phyloP scores from a whole-genome alignment of 257 asterid species.

The Plantago major region DNA sequence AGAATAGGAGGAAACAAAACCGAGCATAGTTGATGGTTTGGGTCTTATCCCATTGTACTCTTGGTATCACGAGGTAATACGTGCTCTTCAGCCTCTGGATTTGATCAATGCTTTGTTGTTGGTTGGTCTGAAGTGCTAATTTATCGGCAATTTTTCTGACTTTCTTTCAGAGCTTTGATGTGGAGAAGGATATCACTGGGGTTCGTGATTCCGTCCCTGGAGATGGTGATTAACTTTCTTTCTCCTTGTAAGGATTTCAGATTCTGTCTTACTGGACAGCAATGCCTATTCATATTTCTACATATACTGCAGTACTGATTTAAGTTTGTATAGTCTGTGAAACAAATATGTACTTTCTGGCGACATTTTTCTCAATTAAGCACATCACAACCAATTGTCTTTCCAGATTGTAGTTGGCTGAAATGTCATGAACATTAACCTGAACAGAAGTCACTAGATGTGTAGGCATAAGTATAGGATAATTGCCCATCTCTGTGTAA shows the following conservation, averaged over 20 bases:
- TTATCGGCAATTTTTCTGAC: conserved; percentile 5
- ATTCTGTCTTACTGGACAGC: conserved; percentile 28
- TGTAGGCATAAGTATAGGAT: too few relatives aligned
- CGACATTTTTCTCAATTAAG: not conserved
- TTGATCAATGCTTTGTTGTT: conserved; percentile 9
- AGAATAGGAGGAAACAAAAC: conserved; percentile 64
- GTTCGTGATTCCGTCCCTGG: conserved; percentile 70
- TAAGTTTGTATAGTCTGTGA: conserved; percentile 6
- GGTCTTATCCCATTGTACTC: conserved; percentile 74
- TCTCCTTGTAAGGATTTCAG: conserved; percentile 62
- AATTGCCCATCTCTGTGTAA: too few relatives aligned
- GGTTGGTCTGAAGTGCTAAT: conserved; percentile 2
- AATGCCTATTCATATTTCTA: conserved; percentile 3
- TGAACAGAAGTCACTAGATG: too few relatives aligned
- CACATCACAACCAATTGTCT: not conserved
- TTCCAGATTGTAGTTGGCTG: too few relatives aligned
- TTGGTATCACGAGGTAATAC: conserved; percentile 90
- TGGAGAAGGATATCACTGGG: conserved; percentile 69
- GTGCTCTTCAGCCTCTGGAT: too few relatives aligned
- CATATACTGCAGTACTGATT: not conserved
- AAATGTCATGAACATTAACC: too few relatives aligned
- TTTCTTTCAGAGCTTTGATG: conserved; percentile 72
- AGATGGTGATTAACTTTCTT: conserved; percentile 92
- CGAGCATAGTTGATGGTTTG: conserved; percentile 51
- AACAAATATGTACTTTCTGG: not conserved